These are phyloP conservation scores for Nitzschia inconspicua DNA, from an alignment of 108 stramenopile genomes.

Conservation along the genomic window DNA sequence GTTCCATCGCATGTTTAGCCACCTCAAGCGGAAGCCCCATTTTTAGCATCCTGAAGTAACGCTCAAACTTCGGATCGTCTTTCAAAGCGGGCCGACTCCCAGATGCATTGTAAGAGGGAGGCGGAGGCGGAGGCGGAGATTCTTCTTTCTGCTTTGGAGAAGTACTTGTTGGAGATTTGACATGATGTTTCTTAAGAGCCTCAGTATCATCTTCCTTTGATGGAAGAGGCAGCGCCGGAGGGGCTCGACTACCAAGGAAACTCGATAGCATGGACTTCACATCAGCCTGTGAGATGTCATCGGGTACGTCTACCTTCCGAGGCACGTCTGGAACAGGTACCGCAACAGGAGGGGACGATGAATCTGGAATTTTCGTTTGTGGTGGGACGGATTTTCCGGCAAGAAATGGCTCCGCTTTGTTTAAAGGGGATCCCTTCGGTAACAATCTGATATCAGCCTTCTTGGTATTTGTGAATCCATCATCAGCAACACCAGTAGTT, in stretches of 20 bases:
- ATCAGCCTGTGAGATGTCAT: slow-evolving; percentile 11
- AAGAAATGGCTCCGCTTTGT: too few species aligned
- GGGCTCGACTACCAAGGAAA: slow-evolving; percentile 21
- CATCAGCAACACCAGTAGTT: too few species aligned
- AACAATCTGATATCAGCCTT: too few species aligned
- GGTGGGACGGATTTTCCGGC: neutral
- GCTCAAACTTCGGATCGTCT: slow-evolving; percentile 73
- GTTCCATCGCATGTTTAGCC: slow-evolving; percentile 84
- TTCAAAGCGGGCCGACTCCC: slow-evolving; percentile 54
- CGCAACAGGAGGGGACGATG: neutral
- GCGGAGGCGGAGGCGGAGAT: neutral
- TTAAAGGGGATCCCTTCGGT: too few species aligned
- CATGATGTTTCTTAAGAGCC: slow-evolving; percentile 1
- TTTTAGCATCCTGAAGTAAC: slow-evolving; percentile 82
- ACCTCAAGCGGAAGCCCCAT: slow-evolving; percentile 82
- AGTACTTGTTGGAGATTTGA: slow-evolving; percentile 6
- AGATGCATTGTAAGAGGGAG: neutral
- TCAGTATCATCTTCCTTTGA: slow-evolving; percentile 16
- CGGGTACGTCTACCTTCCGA: neutral
- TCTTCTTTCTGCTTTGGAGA: slow-evolving; percentile 5
- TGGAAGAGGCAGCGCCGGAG: slow-evolving; percentile 14
- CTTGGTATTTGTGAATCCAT: too few species aligned
- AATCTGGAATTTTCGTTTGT: neutral
- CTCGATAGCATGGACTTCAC: slow-evolving; percentile 27
- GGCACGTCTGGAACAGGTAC: neutral